These are phyloP conservation scores for Olyra latifolia DNA, from an alignment of 176 grass and related monocot genomes.

Conservation along the genomic window DNA sequence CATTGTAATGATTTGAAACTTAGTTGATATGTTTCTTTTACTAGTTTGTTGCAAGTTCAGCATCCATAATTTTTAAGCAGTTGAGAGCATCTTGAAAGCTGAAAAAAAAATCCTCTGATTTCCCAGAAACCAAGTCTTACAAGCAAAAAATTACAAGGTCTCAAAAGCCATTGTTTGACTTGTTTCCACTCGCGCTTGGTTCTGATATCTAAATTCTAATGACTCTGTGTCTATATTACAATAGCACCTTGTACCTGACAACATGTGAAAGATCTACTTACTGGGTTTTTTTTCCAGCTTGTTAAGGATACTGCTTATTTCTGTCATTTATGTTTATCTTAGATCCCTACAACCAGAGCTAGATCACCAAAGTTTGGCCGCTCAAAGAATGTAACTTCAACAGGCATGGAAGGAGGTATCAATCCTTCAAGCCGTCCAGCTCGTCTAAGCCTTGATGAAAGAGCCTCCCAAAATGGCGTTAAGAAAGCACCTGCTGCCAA, in stretches of 20 bases:
- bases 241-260: neutral
- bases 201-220: neutral
- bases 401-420: constrained; percentile 6
- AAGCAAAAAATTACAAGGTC: neutral
- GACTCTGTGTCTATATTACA: neutral
- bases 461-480: constrained; percentile 25
- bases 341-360: constrained; percentile 65
- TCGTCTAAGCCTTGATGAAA: constrained; percentile 52
- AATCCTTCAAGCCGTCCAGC: constrained; percentile 28
- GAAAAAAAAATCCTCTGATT: neutral
- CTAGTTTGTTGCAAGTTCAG: constrained; percentile 10
- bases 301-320: constrained; percentile 12
- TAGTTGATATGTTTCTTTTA: neutral
- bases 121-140: neutral
- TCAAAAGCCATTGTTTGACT: neutral
- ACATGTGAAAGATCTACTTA: constrained; percentile 10
- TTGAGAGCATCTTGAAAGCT: neutral
- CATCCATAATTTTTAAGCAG: neutral
- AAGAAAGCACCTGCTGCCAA: constrained; percentile 33
- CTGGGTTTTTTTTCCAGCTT: neutral
- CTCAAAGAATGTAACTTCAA: constrained; percentile 44
- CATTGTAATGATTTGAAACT: neutral
- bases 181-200: constrained; percentile 5
- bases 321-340: constrained; percentile 5
- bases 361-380: constrained; percentile 67